A percentile compares a stretch with the other conserved stretches of the same genome.
phyloP scores from a whole-genome alignment of 441 rosid species.

The Pelargonium cotyledonis region DNA sequence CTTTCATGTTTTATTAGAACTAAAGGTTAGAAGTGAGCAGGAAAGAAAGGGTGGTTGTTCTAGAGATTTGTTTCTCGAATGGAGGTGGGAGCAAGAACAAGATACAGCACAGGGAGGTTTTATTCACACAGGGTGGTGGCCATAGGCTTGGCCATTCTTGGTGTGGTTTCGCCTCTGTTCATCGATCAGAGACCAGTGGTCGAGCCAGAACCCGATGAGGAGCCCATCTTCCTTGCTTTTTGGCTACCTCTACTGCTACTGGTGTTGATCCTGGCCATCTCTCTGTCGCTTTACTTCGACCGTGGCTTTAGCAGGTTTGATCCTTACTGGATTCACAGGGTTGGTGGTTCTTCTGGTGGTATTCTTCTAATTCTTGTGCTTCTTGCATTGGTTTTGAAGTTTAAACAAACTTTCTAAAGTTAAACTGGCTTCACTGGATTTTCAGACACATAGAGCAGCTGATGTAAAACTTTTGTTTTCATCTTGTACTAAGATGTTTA shows the following conservation, averaged over 20 bases:
- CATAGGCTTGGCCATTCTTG: conserved; percentile 46
- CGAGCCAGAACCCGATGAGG: conserved; percentile 47
- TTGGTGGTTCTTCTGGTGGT: conserved; percentile 78
- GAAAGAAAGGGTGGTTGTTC: conserved; percentile 10
- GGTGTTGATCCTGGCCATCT: conserved; percentile 46
- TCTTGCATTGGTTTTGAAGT: conserved; percentile 59
- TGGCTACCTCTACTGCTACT: conserved; percentile 55
- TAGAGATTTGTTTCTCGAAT: conserved; percentile 22
- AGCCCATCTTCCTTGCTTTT: conserved; percentile 31
- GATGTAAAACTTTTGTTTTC: too few species aligned
- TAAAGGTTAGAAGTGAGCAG: background rate
- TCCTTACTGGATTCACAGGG: conserved; percentile 79
- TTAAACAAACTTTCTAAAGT: conserved; percentile 18
- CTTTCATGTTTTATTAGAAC: background rate
- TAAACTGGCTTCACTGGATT: too few species aligned
- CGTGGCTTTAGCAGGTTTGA: conserved; percentile 59
- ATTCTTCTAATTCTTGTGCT: conserved; percentile 51
- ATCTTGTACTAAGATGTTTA: too few species aligned
- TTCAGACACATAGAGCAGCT: too few species aligned
- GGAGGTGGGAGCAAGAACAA: conserved; percentile 26
- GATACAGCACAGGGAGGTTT: conserved; percentile 28
- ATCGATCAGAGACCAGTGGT: conserved; percentile 34
- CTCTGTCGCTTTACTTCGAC: conserved; percentile 44
- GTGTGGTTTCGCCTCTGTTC: conserved; percentile 73
- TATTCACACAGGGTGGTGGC: conserved; percentile 48